Evolutionary conservation across 2,329 filamentous ascomycete genomes (phyloP), one percentile per base, ranked within the genome.

Genomic region (Cercospora sojina): DNA sequence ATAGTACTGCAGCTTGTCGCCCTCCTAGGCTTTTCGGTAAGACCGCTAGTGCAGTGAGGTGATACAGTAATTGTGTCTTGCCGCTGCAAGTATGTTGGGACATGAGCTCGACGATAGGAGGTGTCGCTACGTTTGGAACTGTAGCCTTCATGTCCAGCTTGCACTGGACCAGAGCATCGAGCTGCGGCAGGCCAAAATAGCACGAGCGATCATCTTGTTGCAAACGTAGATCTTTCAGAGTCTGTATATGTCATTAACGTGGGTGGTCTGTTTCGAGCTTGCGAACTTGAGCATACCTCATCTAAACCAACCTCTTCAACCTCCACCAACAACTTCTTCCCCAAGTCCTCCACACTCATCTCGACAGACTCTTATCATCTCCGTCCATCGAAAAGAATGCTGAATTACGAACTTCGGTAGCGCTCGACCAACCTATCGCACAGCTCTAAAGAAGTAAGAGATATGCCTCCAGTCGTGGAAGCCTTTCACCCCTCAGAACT

Each of bases 61-160:
- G 81, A 76, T 88, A 87, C 38, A 89, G 77, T 0, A 90, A 74
- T 38, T 86, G 83, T 0, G 87, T 85, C 76, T 88, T 88, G 9
- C 87, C 87, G 10, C 81, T 78, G 27, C 81, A 82, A 3, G 85
- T 78, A 12, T 78, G 78, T 38, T 79, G 76, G 59, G 85, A 86
- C 20, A 83, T 80, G 55, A 89, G 78, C 73, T 88, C 86, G 59
- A 89, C 70, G 5, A 84, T 78, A 0, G 83, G 79, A 20, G 71
- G 62, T 18, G 70, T 49, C 47, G 38, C 60, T 32, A 47, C 31
- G 47, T 69, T 71, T 38, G 27, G 64, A 56, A 20, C 65, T 12
- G 27, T 59, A 53, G 43, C 58, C 60, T 53, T 64, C 29, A 57
- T 59, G 20, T 70, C 62, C 9, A 51, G 64, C 18, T 70, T 67